These are phyloP conservation scores for Aphanoascus verrucosus DNA, from an alignment of 2,329 filamentous ascomycete species.

Conservation along the genomic window DNA sequence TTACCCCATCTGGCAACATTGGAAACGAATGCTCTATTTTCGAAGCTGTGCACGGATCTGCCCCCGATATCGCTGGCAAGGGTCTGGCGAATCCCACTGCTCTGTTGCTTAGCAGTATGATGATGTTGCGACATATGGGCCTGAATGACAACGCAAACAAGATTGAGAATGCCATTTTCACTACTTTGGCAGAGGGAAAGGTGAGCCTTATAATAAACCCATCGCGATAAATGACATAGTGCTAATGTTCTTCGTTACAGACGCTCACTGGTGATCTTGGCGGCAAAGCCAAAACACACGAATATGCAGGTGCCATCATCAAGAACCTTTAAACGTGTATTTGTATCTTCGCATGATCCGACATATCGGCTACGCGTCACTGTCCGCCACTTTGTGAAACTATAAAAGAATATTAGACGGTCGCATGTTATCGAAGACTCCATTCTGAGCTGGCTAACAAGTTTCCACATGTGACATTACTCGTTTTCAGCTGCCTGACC, in stretches of 20 bases:
- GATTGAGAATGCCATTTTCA: constrained; percentile 93
- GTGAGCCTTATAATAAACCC: constrained; percentile 29
- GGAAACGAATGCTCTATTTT: constrained; percentile 99
- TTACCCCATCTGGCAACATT: constrained; percentile 97
- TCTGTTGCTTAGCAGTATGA: constrained; percentile 87
- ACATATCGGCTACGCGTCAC: not conserved
- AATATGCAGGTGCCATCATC: constrained; percentile 92
- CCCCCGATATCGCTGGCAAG: constrained; percentile 93
- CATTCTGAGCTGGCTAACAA: not conserved
- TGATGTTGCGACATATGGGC: constrained; percentile 99
- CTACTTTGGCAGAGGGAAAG: constrained; percentile 92
- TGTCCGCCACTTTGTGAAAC: constrained; percentile 21
- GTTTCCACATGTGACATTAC: not conserved
- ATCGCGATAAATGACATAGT: constrained; percentile 1
- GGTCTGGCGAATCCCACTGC: constrained; percentile 94
- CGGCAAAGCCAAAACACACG: constrained; percentile 87
- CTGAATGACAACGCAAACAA: constrained; percentile 69
- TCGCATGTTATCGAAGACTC: constrained; percentile 2
- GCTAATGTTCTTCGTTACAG: constrained; percentile 26
- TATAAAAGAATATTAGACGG: constrained; percentile 6
- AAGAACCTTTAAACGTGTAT: constrained; percentile 40
- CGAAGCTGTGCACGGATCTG: constrained; percentile 96
- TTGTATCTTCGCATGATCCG: not conserved
- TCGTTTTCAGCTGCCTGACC: constrained; percentile 1
- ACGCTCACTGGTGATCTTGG: constrained; percentile 88